Evolutionary conservation across 352 stramenopile species (phyloP).

Genomic region (Peronospora farinosa): DNA sequence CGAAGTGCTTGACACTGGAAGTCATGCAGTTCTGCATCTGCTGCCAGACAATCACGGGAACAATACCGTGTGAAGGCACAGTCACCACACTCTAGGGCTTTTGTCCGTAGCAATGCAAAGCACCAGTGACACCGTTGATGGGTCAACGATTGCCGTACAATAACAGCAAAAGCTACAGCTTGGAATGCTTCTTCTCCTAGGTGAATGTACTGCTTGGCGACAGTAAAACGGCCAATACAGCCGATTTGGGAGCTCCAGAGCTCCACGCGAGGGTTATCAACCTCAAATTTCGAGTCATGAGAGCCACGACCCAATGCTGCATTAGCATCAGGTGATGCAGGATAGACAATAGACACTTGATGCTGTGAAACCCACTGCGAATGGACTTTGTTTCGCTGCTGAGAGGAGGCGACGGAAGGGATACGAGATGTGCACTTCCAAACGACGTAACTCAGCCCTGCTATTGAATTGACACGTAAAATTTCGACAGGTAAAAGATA

Average conservation of each 20-base stretch:
- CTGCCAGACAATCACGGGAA: slow-evolving; percentile 37
- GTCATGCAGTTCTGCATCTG: slow-evolving; percentile 42
- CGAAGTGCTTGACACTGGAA: slow-evolving; percentile 39
- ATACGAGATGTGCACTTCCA: slow-evolving; percentile 21
- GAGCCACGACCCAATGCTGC: slow-evolving; percentile 7
- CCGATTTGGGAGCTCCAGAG: slow-evolving; percentile 20
- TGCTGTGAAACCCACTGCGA: slow-evolving; percentile 25
- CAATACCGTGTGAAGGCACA: slow-evolving; percentile 55
- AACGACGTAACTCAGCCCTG: slow-evolving; percentile 18
- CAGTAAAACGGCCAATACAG: slow-evolving; percentile 30
- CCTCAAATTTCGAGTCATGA: slow-evolving; percentile 14
- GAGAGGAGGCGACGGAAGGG: not conserved
- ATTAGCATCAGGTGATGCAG: slow-evolving; percentile 13
- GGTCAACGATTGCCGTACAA: slow-evolving; percentile 31
- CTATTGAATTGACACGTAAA: slow-evolving; percentile 13
- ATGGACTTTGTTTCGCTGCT: slow-evolving; percentile 6
- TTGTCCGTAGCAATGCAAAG: slow-evolving; percentile 37
- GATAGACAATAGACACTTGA: slow-evolving; percentile 5
- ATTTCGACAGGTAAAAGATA: slow-evolving; percentile 12
- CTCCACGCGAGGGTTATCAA: slow-evolving; percentile 19
- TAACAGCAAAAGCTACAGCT: slow-evolving; percentile 47
- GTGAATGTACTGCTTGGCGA: slow-evolving; percentile 24
- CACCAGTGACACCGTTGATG: slow-evolving; percentile 54
- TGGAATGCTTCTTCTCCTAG: slow-evolving; percentile 29
- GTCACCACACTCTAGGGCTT: slow-evolving; percentile 43